Evolutionary conservation across 805 yeast species (phyloP).

Genomic region (Vanderwaltozyma tropicalis): DNA sequence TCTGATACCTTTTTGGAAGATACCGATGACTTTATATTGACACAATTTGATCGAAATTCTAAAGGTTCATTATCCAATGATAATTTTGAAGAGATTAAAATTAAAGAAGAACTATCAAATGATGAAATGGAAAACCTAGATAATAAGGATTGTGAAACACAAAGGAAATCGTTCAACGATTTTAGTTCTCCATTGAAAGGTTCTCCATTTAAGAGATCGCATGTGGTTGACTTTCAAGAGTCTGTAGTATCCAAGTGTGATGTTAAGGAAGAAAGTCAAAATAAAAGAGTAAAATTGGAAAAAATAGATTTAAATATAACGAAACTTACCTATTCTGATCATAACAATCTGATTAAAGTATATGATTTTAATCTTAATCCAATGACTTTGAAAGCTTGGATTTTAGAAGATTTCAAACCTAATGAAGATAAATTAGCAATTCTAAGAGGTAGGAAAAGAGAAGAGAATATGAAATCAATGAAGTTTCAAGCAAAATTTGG

Average conservation of each 20-base stretch:
- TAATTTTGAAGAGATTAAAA: not conserved
- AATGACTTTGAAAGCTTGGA: slow-evolving; percentile 23
- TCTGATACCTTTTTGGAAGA: slow-evolving; percentile 5
- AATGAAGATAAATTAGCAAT: slow-evolving; percentile 10
- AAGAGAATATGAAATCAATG: slow-evolving; percentile 6
- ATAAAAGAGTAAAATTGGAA: not conserved
- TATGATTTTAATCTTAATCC: slow-evolving; percentile 20
- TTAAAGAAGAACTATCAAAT: too few species aligned
- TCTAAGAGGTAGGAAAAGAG: slow-evolving; percentile 1
- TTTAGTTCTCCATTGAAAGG: slow-evolving; percentile 4
- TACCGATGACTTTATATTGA: slow-evolving; percentile 15
- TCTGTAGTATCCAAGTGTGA: not conserved
- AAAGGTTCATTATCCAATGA: not conserved
- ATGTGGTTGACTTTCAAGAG: slow-evolving; percentile 1
- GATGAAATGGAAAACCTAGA: too few species aligned
- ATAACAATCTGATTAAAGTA: not conserved
- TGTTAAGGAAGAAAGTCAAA: not conserved
- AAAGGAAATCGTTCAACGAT: not conserved
- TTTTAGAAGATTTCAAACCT: slow-evolving; percentile 26
- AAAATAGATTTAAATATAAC: too few species aligned
- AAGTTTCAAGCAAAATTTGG: slow-evolving; percentile 16
- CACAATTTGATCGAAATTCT: slow-evolving; percentile 11
- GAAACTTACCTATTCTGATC: too few species aligned
- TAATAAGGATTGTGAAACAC: not conserved
- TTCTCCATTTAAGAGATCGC: not conserved